phyloP scores from a whole-genome alignment of 495 filamentous ascomycete species.

The Collariella sp. region DNA sequence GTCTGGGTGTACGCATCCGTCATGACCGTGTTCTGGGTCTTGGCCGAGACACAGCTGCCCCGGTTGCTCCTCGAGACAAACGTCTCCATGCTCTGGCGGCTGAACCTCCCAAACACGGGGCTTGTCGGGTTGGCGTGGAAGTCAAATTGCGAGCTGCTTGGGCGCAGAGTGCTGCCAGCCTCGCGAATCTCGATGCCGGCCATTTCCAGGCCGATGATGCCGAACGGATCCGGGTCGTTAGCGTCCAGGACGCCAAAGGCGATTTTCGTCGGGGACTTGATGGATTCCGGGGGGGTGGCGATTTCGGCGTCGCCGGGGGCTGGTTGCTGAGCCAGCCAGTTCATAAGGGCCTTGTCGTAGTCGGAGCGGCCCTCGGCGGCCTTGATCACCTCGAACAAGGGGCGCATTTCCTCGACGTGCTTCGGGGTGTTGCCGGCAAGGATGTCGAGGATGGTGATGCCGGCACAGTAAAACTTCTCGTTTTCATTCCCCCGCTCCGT shows the following conservation, averaged over 20 bases:
- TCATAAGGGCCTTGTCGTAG: conserved; percentile 52
- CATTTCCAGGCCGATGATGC: conserved; percentile 74
- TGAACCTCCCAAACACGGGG: conserved; percentile 61
- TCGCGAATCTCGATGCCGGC: conserved; percentile 80
- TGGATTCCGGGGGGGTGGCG: conserved; percentile 34
- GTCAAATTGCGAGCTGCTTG: conserved; percentile 67
- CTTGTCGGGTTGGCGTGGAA: conserved; percentile 69
- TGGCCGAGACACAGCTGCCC: conserved; percentile 51
- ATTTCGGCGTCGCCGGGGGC: conserved; percentile 68
- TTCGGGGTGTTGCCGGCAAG: conserved; percentile 68
- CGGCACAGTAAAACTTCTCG: conserved; percentile 72
- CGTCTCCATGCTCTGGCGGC: conserved; percentile 61
- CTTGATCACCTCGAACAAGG: conserved; percentile 71
- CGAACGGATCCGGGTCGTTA: conserved; percentile 81
- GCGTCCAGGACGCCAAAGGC: conserved; percentile 68
- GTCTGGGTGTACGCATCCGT: conserved; percentile 49
- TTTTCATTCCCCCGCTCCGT: conserved; percentile 85
- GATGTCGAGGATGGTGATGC: conserved; percentile 68
- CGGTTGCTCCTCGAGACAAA: conserved; percentile 53
- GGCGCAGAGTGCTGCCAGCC: conserved; percentile 62
- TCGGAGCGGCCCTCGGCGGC: conserved; percentile 72
- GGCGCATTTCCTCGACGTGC: conserved; percentile 53
- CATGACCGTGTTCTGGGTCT: conserved; percentile 51
- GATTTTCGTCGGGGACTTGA: conserved; percentile 21
- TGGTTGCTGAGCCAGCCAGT: conserved; percentile 44